Conservation (phyloP, 192 early-diverging fungal genomes). For the Umbelopsis sp. region DNA sequence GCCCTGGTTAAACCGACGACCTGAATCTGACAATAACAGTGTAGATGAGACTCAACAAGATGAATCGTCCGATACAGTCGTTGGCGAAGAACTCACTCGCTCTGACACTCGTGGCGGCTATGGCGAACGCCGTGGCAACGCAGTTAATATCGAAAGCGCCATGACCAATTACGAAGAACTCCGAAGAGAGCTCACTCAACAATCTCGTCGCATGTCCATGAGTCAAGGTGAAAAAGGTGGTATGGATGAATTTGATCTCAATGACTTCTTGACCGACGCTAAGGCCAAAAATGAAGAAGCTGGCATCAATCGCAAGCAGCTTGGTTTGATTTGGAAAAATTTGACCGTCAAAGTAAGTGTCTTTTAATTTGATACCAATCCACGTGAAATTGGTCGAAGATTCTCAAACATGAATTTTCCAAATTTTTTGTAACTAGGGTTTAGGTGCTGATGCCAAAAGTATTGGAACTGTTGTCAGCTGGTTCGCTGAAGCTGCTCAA, state of each 20-base stretch:
- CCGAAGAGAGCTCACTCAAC: constrained; percentile 31
- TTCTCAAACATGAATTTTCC: too few species aligned
- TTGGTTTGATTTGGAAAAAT: constrained; percentile 50
- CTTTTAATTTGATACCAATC: background rate
- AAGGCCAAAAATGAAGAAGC: constrained; percentile 25
- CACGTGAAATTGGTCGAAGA: too few species aligned
- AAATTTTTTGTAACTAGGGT: constrained; percentile 24
- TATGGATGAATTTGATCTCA: constrained; percentile 18
- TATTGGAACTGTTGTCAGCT: constrained; percentile 33
- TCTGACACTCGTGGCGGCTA: constrained; percentile 25
- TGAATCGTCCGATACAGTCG: background rate
- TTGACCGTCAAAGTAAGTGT: constrained; percentile 35
- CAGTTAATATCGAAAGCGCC: constrained; percentile 38
- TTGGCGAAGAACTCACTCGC: background rate
- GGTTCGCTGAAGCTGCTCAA: background rate
- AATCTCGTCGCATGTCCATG: constrained; percentile 29
- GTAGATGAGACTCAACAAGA: background rate
- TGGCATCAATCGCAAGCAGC: constrained; percentile 47
- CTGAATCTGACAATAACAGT: background rate
- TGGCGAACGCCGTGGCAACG: constrained; percentile 38
- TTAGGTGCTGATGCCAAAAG: constrained; percentile 42
- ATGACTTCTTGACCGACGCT: constrained; percentile 17
- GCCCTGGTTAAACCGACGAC: constrained; percentile 11
- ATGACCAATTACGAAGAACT: constrained; percentile 31
- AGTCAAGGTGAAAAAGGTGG: constrained; percentile 28